Evolutionary conservation across 2,329 filamentous ascomycete genomes (phyloP), one percentile per base, ranked within the genome.

Genomic region (Balansia obtecta): DNA sequence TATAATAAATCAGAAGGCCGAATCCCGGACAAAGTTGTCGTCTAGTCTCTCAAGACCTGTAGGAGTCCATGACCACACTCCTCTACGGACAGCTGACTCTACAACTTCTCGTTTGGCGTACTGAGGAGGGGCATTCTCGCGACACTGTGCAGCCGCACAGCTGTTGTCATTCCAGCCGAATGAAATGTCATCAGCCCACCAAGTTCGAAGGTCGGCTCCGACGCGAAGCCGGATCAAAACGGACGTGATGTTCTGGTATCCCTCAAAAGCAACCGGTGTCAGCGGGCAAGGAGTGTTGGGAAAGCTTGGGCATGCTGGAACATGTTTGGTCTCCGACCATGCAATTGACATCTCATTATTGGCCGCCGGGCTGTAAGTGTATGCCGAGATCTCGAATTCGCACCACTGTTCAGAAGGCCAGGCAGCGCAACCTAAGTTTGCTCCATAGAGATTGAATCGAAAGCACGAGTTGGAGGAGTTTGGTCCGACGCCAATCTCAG

Each of bases 161-260:
- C 60, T 65, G 51, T 69, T 71, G 55, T 71, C 66, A 16, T 57
- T 68, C 68, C 68, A 71, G 44, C 68, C 67, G 42, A 69, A 57
- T 18, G 60, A 60, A 52, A 71, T 60, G 51, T 71, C 68, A 48
- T 71, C 68, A 27, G 60, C 66, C 68, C 68, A 71, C 68, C 68
- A 71, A 32, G 65, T 59, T 50, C 66, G 63, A 27, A 68, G 56
- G 30, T 69, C 59, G 22, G 63, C 54, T 38, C 66, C 66, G 40
- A 71, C 67, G 18, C 60, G 67, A 15, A 69, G 55, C 3, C 60
- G 65, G 40, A 71, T 63, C 50, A 70, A 50, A 3, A 71, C 56
- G 1, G 68, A 70, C 18, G 67, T 68, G 48, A 71, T 57, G 45
- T 68, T 64, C 15, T 53, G 62, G 53, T 69, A 71, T 8, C 65